Evolutionary conservation across 176 grass and related monocot species (phyloP).

Genomic region (Puccinellia tenuiflora): DNA sequence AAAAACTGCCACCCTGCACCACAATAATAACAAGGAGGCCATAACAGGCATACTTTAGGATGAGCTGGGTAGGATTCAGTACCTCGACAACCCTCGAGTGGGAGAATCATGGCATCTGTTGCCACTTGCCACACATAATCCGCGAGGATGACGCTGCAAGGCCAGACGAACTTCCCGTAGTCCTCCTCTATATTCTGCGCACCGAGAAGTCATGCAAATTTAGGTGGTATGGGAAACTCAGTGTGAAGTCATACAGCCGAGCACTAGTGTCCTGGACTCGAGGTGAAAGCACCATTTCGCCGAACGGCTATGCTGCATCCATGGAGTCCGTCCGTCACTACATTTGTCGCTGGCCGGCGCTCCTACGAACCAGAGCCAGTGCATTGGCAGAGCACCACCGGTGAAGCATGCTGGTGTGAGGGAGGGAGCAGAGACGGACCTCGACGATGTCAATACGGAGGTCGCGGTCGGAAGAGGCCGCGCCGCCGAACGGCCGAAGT

Average conservation of each 20-base stretch:
- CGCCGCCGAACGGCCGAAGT: constrained; percentile 75
- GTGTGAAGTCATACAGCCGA: neutral
- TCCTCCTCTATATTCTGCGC: constrained; percentile 71
- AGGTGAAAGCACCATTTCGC: constrained; percentile 4
- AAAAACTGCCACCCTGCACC: neutral
- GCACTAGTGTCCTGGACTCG: neutral
- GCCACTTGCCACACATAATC: constrained; percentile 96
- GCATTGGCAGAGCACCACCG: neutral
- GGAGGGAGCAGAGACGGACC: constrained; percentile 25
- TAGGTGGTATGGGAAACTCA: neutral
- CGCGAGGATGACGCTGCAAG: constrained; percentile 62
- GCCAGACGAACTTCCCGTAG: constrained; percentile 93
- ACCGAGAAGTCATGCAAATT: neutral
- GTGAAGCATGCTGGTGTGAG: neutral
- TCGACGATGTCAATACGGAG: constrained; percentile 68
- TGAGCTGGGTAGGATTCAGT: neutral
- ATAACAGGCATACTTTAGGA: neutral
- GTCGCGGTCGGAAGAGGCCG: constrained; percentile 42
- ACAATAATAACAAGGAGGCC: neutral
- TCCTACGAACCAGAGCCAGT: neutral
- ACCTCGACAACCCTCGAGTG: constrained; percentile 57
- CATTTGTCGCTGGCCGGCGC: no score
- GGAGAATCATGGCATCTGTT: constrained; percentile 55
- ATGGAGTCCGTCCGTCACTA: neutral
- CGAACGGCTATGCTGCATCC: neutral